Evolutionary conservation across 2,329 filamentous ascomycete species (phyloP), one percentile per base, ranked within the genome.

Genomic region (Lachnellula occidentalis): DNA sequence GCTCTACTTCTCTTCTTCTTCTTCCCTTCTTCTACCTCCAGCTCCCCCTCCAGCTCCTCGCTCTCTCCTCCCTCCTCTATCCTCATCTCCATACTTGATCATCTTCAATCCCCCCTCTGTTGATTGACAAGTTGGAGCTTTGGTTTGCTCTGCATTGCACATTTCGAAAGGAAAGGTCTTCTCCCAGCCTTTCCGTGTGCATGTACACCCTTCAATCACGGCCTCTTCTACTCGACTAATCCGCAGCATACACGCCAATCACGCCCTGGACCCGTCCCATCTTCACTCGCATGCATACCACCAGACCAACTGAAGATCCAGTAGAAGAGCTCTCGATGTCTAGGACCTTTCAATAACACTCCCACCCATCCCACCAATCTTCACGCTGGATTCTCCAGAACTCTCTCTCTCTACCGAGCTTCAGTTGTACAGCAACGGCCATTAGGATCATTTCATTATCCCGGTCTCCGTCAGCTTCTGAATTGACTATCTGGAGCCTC

Each of bases 181-280:
- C 51, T 58, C 60, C 56, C 60, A 57, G 57, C 64, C 61, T 58
- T 62, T 64, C 61, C 9, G 59, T 64, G 61, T 60, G 48, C 58
- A 41, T 54, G 52, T 54, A 41, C 46, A 54, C 19, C 42, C 39
- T 41, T 51, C 51, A 27, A 59, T 49, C 17, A 49, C 54, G 39
- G 46, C 48, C 42, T 22, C 19, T 27, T 41, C 42, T 41, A n/a
- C 37, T 48, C 57, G 31, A 56, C 57, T 46, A 54, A 53, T 37
- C 37, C 51, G 51, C 57, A 54, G 53, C 31, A 51, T 48, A 47
- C 34, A 39, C 31, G 37, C 45, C 50, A 53, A 47, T 31, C 45
- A 21, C 53, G 37, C 34, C 37, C 9, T 39, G 5, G 15, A 9
- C 11, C n/a, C 36, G 11, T 37, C 36, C 12, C 17, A 39, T 15